Conservation (phyloP, 2,329 filamentous ascomycete species). For the Hysterium pulicare region DNA sequence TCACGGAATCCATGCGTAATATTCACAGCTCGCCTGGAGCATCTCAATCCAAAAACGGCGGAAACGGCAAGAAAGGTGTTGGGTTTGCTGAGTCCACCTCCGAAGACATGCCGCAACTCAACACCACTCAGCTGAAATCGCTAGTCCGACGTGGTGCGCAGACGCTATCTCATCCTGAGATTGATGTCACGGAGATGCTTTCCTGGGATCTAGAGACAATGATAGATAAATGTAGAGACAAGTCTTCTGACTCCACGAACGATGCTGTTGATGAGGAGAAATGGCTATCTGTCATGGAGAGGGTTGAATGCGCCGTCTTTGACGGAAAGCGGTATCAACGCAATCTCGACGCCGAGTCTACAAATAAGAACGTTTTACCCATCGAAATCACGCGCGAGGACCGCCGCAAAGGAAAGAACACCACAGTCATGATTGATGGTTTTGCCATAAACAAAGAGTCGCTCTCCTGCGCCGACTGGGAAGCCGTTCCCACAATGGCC, state of each 20-base stretch:
- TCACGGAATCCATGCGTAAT: constrained; percentile 57
- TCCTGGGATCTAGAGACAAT: constrained; percentile 56
- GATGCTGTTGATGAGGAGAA: constrained; percentile 50
- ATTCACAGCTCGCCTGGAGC: constrained; percentile 42
- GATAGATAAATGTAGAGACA: constrained; percentile 53
- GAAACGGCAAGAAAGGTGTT: constrained; percentile 11
- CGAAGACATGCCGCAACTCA: constrained; percentile 52
- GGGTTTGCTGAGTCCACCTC: constrained; percentile 21
- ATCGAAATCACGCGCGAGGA: constrained; percentile 44
- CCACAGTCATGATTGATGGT: constrained; percentile 55
- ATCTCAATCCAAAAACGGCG: constrained; percentile 16
- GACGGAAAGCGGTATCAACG: constrained; percentile 52
- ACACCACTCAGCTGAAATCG: constrained; percentile 51
- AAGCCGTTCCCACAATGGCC: constrained; percentile 56
- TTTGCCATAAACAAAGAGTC: constrained; percentile 57
- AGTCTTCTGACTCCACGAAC: constrained; percentile 42
- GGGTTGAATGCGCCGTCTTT: constrained; percentile 56
- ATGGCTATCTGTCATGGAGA: constrained; percentile 57
- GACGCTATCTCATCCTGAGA: constrained; percentile 50
- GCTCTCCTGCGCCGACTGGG: constrained; percentile 51
- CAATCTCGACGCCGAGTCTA: constrained; percentile 25
- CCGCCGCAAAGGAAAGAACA: constrained; percentile 55
- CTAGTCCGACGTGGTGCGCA: constrained; percentile 54
- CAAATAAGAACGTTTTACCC: constrained; percentile 35
- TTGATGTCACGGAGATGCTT: constrained; percentile 56